These are phyloP conservation scores for Mycosarcoma maydis DNA, from an alignment of 1,284 basidiomycete genomes.

Conservation along the genomic window DNA sequence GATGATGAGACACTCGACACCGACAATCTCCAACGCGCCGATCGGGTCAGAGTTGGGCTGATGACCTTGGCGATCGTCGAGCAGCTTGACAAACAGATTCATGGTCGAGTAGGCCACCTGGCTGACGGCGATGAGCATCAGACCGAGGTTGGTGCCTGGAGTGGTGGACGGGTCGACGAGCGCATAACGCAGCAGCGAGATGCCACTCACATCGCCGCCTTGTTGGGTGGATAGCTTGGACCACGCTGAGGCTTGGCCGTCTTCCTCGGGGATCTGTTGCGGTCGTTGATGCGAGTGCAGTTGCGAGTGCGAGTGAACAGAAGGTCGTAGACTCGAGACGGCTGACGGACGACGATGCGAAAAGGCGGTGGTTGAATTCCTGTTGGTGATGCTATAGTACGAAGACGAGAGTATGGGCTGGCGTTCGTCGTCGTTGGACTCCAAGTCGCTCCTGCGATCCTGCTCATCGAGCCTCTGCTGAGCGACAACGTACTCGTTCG, in stretches of 20 bases:
- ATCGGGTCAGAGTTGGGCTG: conserved; percentile 13
- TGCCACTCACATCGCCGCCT: conserved; percentile 25
- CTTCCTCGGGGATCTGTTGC: conserved; percentile 20
- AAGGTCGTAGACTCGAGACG: conserved; percentile 23
- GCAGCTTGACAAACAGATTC: conserved; percentile 74
- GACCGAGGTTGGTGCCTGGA: conserved; percentile 45
- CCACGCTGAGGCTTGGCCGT: conserved; percentile 25
- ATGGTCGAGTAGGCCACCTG: conserved; percentile 67
- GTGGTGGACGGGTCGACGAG: conserved; percentile 32
- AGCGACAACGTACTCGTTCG: conserved; percentile 39
- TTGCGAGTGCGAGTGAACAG: conserved; percentile 7
- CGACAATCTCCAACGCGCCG: conserved; percentile 69
- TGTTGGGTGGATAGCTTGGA: conserved; percentile 16
- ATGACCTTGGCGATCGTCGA: conserved; percentile 62
- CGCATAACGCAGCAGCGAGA: conserved; percentile 44
- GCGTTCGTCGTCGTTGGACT: conserved; percentile 31
- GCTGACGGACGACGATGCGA: conserved; percentile 26
- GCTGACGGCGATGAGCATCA: conserved; percentile 44
- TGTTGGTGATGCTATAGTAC: conserved; percentile 8
- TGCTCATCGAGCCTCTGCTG: conserved; percentile 32
- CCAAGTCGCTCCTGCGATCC: conserved; percentile 23
- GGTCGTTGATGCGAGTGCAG: conserved; percentile 18
- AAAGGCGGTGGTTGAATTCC: conserved; percentile 15
- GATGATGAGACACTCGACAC: conserved; percentile 71
- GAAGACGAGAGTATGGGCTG: conserved; percentile 16